These are phyloP conservation scores for Termitomyces sp. DNA, from an alignment of 768 basidiomycete genomes.

Conservation along the genomic window DNA sequence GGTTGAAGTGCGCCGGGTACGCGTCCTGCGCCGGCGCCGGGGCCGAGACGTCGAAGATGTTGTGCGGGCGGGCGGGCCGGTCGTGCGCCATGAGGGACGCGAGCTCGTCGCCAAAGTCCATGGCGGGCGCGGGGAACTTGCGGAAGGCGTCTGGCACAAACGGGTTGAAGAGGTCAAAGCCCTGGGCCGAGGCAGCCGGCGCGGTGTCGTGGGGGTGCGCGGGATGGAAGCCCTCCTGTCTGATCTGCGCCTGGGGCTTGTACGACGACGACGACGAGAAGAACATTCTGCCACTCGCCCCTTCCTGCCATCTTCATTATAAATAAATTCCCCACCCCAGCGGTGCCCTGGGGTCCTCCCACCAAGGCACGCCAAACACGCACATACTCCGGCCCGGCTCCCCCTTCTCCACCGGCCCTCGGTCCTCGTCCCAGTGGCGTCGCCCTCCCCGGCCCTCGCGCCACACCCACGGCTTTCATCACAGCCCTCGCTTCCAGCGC, in stretches of 20 bases:
- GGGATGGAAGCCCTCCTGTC: slow-evolving; percentile 73
- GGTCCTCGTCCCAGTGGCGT: neutral
- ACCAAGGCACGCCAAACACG: slow-evolving; percentile 7
- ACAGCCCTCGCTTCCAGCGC: too few relatives aligned
- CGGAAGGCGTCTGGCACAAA: slow-evolving; percentile 52
- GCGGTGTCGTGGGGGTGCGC: slow-evolving; percentile 18
- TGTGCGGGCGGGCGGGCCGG: slow-evolving; percentile 28
- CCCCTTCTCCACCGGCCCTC: neutral
- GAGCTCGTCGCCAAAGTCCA: slow-evolving; percentile 68
- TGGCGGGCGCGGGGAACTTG: slow-evolving; percentile 36
- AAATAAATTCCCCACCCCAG: slow-evolving; percentile 1
- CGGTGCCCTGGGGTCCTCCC: slow-evolving; percentile 11
- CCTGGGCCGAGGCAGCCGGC: too few relatives aligned
- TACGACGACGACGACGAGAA: slow-evolving; percentile 29
- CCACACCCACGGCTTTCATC: too few relatives aligned
- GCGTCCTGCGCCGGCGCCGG: slow-evolving; percentile 15
- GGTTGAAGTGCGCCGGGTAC: slow-evolving; percentile 36
- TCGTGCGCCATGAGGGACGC: slow-evolving; percentile 34
- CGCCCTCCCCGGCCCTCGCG: too few relatives aligned
- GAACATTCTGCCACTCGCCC: slow-evolving; percentile 19
- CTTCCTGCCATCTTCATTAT: neutral
- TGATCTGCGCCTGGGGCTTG: slow-evolving; percentile 47
- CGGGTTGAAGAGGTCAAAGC: slow-evolving; percentile 32
- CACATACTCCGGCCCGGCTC: neutral
- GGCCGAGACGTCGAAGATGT: slow-evolving; percentile 55